phyloP scores from a whole-genome alignment of 1,284 basidiomycete species.

The Amylostereum chailletii region DNA sequence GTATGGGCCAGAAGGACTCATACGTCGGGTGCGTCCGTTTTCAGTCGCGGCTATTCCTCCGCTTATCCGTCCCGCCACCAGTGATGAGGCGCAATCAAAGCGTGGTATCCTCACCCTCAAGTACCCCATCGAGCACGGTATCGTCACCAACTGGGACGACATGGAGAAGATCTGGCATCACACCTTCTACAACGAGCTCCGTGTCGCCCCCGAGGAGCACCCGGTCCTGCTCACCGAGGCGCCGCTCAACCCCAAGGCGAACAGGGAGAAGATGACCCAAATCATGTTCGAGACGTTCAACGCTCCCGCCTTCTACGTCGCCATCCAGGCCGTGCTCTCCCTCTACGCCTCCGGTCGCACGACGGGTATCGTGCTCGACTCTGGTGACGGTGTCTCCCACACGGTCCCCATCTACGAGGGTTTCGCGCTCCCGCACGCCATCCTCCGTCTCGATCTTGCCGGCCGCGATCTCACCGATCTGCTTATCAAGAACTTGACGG shows the following conservation, averaged over 20 bases:
- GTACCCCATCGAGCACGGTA: slow-evolving; percentile 71
- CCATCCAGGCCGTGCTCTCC: slow-evolving; percentile 84
- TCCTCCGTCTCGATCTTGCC: slow-evolving; percentile 85
- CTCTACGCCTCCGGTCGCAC: slow-evolving; percentile 84
- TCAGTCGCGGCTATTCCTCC: not conserved
- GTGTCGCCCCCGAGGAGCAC: slow-evolving; percentile 76
- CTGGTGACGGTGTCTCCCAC: slow-evolving; percentile 86
- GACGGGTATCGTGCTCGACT: slow-evolving; percentile 87
- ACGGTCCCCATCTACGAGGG: slow-evolving; percentile 90
- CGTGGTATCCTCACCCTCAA: slow-evolving; percentile 85
- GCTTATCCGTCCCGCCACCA: slow-evolving; percentile 15
- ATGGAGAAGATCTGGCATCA: slow-evolving; percentile 92
- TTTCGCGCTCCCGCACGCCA: slow-evolving; percentile 88
- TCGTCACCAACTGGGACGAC: slow-evolving; percentile 92
- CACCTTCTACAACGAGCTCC: slow-evolving; percentile 78
- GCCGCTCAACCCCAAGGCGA: slow-evolving; percentile 81
- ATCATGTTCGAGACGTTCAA: slow-evolving; percentile 96
- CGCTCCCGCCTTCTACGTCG: slow-evolving; percentile 82
- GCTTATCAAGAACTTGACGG: slow-evolving; percentile 83
- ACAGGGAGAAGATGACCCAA: slow-evolving; percentile 90
- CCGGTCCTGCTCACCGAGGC: slow-evolving; percentile 86
- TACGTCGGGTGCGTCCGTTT: slow-evolving; percentile 56
- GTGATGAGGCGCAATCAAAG: slow-evolving; percentile 88
- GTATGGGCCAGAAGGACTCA: slow-evolving; percentile 76
- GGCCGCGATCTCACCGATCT: slow-evolving; percentile 88